Base-by-base conservation (phyloP, 2,329 filamentous ascomycete genomes). In the Neonectria sp. region DNA sequence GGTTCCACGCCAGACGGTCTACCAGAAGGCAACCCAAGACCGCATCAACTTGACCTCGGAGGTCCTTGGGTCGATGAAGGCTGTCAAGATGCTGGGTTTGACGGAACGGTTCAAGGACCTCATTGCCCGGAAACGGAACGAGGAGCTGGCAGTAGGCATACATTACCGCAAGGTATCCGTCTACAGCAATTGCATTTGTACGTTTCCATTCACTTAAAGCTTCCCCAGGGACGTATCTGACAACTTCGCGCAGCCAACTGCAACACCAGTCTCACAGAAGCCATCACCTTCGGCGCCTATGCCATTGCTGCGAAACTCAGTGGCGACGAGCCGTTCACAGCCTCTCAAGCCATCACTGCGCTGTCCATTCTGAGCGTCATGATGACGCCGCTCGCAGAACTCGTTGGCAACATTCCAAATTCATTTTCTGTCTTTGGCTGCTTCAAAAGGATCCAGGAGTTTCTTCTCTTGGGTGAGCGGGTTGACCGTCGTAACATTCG, bases 21-120 rank as follows among this genome's bases (percentile, higher is more conserved):
- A 78, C 57, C 78, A 78, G 55, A 75, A 79, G 11, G 74, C 78
- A n/a, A 79, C 77, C 0, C 78, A 80, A 25, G 70, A 71, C 12
- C 77, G 79, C 6, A 79, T 80, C 51, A 79, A 79, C 24, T 75
- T 80, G 15, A 80, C 77, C 1, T 76, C 78, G 0, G 75, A 79
- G 29, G 72, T 79, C 2, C 63, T 80, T 7, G 65, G 75, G 4
- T 79, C 76, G 1, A 76, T 80, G 29, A 80, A 80, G 17, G 68
- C 76, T 1, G 73, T 79, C n/a, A 80, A 81, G 55, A 80, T 80
- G 77, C 70, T 79, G 2, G 78, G 78, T 0, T 69, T 76, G 8
- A 72, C 78, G 2, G 75, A 79, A 25, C 68, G 67, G 11, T 78
- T 79, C 13, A 61, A 66, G 2, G 56, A 59, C 3, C 60, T 77